Conservation (phyloP, 2,329 filamentous ascomycete genomes). For the Microdochium bolleyi region DNA sequence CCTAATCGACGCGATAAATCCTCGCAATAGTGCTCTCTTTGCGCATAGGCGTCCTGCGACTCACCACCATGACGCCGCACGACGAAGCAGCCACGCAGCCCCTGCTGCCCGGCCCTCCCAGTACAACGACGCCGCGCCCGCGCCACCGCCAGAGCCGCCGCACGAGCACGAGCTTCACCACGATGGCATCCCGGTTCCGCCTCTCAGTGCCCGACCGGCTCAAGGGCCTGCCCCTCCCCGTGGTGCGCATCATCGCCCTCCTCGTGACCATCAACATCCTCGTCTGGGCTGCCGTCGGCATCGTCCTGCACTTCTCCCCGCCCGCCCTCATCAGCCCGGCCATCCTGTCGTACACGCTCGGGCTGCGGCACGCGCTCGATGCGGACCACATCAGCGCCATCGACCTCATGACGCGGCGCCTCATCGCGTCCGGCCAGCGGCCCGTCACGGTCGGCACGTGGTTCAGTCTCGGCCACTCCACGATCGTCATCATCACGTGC, state of each 20-base stretch:
- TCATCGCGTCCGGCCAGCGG: constrained; percentile 76
- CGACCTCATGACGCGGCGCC: constrained; percentile 85
- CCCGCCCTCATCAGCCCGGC: constrained; percentile 71
- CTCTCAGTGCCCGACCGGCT: not conserved
- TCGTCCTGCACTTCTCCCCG: constrained; percentile 45
- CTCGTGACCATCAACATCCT: constrained; percentile 43
- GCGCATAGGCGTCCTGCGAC: not conserved
- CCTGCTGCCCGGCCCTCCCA: not conserved
- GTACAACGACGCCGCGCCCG: not conserved
- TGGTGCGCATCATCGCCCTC: constrained; percentile 39
- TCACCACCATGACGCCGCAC: not conserved
- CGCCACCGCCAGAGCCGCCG: not conserved
- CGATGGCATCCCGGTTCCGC: not conserved
- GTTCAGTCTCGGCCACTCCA: constrained; percentile 90
- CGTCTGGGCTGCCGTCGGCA: constrained; percentile 45
- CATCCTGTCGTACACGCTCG: constrained; percentile 79
- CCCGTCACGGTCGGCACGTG: constrained; percentile 92
- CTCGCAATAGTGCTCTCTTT: not conserved
- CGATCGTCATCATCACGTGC: constrained; percentile 84
- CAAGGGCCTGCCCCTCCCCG: constrained; percentile 17
- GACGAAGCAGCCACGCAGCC: not conserved
- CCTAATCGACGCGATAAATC: no score
- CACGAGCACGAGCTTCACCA: no score
- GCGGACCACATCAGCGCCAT: constrained; percentile 88
- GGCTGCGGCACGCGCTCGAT: constrained; percentile 89